Conservation (phyloP, 345 rosid species). For the Salix arbutifolia region DNA sequence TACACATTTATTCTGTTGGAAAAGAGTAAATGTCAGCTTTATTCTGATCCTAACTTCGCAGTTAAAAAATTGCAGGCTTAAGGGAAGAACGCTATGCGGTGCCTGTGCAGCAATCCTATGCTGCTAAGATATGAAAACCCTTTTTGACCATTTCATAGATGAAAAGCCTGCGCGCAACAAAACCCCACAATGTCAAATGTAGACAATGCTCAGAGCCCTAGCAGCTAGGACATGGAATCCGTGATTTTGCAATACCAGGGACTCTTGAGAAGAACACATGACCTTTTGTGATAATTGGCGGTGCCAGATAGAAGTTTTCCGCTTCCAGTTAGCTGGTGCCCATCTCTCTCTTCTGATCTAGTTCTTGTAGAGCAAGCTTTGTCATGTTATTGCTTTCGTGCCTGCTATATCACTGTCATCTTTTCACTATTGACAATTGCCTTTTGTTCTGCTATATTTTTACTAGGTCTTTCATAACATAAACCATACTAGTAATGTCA, state of each 20-base stretch:
- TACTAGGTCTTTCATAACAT: not conserved
- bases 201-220: not conserved
- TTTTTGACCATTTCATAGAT: not conserved
- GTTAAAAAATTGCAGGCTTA: not conserved
- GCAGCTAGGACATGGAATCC: not conserved
- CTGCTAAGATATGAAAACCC: not conserved
- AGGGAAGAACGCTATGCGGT: not conserved
- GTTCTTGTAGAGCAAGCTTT: not conserved
- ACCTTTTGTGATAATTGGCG: not conserved
- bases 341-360: not conserved
- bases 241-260: not conserved
- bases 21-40: too few relatives aligned
- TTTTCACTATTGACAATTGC: not conserved
- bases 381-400: not conserved
- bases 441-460: not conserved
- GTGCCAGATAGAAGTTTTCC: not conserved
- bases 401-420: not conserved
- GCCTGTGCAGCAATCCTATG: not conserved
- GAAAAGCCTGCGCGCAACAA: not conserved
- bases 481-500: not conserved
- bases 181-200: not conserved
- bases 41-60: not conserved
- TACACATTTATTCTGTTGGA: too few relatives aligned
- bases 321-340: not conserved
- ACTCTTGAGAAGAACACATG: not conserved